Evolutionary conservation across 164 flowering plant genomes (phyloP).

Genomic region (Pachysandra terminalis): DNA sequence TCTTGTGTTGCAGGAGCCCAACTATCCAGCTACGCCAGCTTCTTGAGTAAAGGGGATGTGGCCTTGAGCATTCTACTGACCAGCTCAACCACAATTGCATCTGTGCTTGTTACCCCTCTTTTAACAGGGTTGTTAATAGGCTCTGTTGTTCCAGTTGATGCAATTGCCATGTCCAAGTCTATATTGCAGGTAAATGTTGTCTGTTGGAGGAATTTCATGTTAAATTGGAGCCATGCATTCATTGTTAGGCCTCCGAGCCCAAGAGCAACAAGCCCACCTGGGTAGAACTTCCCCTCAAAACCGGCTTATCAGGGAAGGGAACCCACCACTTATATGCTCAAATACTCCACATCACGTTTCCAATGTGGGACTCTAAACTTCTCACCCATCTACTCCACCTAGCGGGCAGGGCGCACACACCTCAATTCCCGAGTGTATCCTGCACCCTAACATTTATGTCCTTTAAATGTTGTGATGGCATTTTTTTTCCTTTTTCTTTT

Average conservation of each 20-base stretch:
- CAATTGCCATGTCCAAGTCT: slow-evolving; percentile 91
- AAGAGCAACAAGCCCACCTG: too few relatives aligned
- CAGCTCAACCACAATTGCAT: slow-evolving; percentile 77
- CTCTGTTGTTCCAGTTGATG: slow-evolving; percentile 93
- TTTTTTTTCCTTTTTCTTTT: background rate
- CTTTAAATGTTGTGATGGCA: slow-evolving; percentile 6
- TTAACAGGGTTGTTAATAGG: slow-evolving; percentile 86
- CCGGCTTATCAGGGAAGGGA: too few relatives aligned
- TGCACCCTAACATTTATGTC: too few relatives aligned
- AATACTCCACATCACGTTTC: too few relatives aligned
- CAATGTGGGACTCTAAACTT: too few relatives aligned
- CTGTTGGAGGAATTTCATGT: background rate
- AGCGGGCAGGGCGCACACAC: too few relatives aligned
- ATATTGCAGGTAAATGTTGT: slow-evolving; percentile 70
- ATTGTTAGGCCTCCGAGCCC: too few relatives aligned
- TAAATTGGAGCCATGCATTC: background rate
- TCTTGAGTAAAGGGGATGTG: slow-evolving; percentile 89
- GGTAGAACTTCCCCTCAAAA: too few relatives aligned
- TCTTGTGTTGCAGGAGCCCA: slow-evolving; percentile 95
- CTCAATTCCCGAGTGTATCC: too few relatives aligned
- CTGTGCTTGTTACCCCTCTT: slow-evolving; percentile 78
- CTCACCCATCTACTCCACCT: too few relatives aligned
- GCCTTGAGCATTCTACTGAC: slow-evolving; percentile 92
- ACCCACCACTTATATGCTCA: too few relatives aligned
- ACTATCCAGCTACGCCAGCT: slow-evolving; percentile 88